These are phyloP conservation scores for Panicum hallii DNA, from an alignment of 202 grass and related monocot genomes.

Conservation along the genomic window DNA sequence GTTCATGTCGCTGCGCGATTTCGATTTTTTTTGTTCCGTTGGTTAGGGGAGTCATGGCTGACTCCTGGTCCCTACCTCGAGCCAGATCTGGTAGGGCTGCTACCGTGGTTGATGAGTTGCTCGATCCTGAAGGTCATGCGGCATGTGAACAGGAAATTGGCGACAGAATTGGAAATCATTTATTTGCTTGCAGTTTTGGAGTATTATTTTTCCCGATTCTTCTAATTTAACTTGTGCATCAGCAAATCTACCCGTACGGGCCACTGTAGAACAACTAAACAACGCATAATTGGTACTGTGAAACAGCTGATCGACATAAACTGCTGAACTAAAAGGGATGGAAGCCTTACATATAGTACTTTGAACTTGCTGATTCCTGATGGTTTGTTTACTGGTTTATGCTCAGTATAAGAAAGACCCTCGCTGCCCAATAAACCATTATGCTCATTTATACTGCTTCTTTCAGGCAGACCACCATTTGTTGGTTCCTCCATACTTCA, in stretches of 20 bases:
- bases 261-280: not conserved
- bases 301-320: not conserved
- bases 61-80: not conserved
- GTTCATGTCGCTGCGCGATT: not conserved
- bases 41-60: not conserved
- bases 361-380: not conserved
- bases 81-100: conserved; percentile 2
- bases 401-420: no score
- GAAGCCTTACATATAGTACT: not conserved
- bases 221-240: not conserved
- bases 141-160: not conserved
- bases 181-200: not conserved
- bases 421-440: no score
- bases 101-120: not conserved
- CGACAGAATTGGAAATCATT: not conserved
- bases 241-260: not conserved
- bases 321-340: not conserved
- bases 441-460: not conserved
- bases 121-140: not conserved
- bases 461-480: conserved; percentile 9
- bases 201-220: not conserved
- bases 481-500: not conserved
- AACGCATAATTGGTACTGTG: not conserved
- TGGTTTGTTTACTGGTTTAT: not conserved
- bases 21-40: not conserved